Evolutionary conservation across 345 rosid genomes (phyloP).

Genomic region (Laguncularia racemosa): DNA sequence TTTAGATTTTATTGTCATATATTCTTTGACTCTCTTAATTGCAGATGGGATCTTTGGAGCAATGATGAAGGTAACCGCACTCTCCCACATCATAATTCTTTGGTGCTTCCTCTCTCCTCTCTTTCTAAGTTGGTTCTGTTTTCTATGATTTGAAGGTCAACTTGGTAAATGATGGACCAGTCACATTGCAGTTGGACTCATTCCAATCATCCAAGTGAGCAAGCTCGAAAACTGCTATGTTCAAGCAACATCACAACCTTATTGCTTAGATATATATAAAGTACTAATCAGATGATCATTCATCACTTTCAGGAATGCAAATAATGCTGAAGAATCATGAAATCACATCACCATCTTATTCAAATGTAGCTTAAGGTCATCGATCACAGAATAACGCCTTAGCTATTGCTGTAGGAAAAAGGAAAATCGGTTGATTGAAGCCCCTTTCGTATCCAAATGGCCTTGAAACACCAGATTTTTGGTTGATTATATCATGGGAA

Average conservation of each 20-base stretch:
- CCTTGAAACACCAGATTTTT: too few species aligned
- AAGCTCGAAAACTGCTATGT: neutral
- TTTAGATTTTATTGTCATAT: too few species aligned
- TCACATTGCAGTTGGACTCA: slow-evolving; percentile 86
- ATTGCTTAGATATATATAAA: neutral
- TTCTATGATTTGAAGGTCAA: slow-evolving; percentile 41
- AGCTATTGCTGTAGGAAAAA: too few species aligned
- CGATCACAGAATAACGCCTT: too few species aligned
- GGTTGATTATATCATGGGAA: too few species aligned
- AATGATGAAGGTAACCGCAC: slow-evolving; percentile 67
- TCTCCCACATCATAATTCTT: neutral
- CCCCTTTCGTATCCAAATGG: too few species aligned
- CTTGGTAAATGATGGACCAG: slow-evolving; percentile 85
- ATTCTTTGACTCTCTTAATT: neutral
- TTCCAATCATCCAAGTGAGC: slow-evolving; percentile 57
- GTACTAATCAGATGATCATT: too few species aligned
- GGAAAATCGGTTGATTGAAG: too few species aligned
- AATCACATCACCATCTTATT: too few species aligned
- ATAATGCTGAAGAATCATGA: slow-evolving; percentile 9
- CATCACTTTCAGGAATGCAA: slow-evolving; percentile 1
- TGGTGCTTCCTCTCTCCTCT: neutral
- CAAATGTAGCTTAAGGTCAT: too few species aligned
- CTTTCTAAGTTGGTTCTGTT: too few species aligned
- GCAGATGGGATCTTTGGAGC: slow-evolving; percentile 82
- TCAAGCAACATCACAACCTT: too few species aligned